A percentile compares a stretch with the other conserved stretches of the same genome.
phyloP scores from a whole-genome alignment of 805 yeast species.

The Saturnispora bothae region DNA sequence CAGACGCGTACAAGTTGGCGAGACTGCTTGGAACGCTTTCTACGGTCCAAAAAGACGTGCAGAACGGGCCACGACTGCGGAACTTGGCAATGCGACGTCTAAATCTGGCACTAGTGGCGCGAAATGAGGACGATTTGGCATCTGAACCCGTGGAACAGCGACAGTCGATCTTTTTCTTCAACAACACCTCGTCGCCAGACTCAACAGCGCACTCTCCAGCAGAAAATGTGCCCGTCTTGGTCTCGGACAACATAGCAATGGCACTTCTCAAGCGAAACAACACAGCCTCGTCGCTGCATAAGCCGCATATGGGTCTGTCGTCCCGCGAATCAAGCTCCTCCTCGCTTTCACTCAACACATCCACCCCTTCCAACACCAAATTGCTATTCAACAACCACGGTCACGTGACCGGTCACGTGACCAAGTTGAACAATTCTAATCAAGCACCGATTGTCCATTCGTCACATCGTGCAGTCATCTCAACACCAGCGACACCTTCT shows the following conservation, averaged over 20 bases:
- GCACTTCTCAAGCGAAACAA: slow-evolving; percentile 4
- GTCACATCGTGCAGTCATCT: no score
- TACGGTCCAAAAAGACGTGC: no score
- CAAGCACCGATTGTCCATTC: no score
- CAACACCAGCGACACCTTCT: no score
- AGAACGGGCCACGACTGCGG: slow-evolving; percentile 27
- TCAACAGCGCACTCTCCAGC: slow-evolving; percentile 12
- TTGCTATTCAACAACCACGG: slow-evolving; percentile 2
- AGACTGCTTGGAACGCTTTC: no score
- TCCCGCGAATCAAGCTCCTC: no score
- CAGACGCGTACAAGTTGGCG: no score
- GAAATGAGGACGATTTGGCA: no score
- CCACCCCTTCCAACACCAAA: slow-evolving; percentile 5
- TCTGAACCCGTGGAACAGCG: not conserved
- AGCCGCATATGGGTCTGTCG: no score
- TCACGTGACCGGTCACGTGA: no score
- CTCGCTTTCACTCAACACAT: no score
- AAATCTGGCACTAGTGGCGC: slow-evolving; percentile 22
- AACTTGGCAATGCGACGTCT: slow-evolving; percentile 29
- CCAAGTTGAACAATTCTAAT: no score
- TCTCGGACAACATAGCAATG: not conserved
- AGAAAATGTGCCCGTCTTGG: not conserved
- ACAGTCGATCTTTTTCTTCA: slow-evolving; percentile 6
- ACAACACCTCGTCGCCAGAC: slow-evolving; percentile 23
- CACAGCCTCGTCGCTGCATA: slow-evolving; percentile 3